These are phyloP conservation scores for Maudiozyma humilis DNA, from an alignment of 1,139 yeast species.

Conservation along the genomic window DNA sequence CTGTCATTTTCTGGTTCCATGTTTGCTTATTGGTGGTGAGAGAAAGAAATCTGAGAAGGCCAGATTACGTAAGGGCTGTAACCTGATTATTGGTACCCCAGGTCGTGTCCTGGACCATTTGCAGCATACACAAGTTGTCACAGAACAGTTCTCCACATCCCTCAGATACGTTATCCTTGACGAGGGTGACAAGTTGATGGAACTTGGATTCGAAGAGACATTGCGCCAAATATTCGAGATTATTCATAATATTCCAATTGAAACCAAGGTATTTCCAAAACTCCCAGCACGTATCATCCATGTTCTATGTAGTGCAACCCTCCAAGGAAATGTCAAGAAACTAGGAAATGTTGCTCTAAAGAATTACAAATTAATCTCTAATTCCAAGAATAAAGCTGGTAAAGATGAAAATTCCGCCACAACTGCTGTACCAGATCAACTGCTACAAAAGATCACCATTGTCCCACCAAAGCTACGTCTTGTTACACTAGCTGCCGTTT, in stretches of 20 bases:
- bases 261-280: conserved; percentile 40
- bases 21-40: conserved; percentile 91
- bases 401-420: conserved; percentile 10
- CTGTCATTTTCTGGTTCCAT: conserved; percentile 81
- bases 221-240: conserved; percentile 63
- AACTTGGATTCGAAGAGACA: conserved; percentile 91
- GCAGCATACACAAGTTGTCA: conserved; percentile 70
- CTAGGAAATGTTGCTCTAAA: conserved; percentile 69
- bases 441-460: conserved; percentile 64
- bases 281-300: conserved; percentile 68
- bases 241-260: conserved; percentile 42
- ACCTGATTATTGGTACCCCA: conserved; percentile 83
- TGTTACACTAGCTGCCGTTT: conserved; percentile 64
- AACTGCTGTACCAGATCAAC: conserved; percentile 77
- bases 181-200: conserved; percentile 94
- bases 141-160: conserved; percentile 59
- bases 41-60: conserved; percentile 91
- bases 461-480: conserved; percentile 88
- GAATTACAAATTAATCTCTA: conserved; percentile 60
- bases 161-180: conserved; percentile 80
- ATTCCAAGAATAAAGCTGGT: conserved; percentile 23
- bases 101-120: conserved; percentile 89
- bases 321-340: conserved; percentile 70
- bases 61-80: conserved; percentile 79
- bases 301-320: conserved; percentile 89